phyloP scores from a whole-genome alignment of 768 basidiomycete genomes.

The Lentinula guzmanii region DNA sequence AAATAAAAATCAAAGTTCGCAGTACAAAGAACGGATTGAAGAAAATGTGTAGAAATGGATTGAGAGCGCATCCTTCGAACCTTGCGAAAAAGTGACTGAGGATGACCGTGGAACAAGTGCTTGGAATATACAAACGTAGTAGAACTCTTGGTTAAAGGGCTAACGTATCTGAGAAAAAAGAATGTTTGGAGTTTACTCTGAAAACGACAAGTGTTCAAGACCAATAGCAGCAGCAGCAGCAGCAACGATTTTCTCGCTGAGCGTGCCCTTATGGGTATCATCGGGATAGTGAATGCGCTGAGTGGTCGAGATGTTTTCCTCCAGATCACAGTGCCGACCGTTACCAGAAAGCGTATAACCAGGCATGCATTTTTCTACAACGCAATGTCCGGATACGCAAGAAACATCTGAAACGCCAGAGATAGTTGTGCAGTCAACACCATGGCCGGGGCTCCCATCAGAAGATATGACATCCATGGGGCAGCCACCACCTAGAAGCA shows the following conservation, averaged over 20 bases:
- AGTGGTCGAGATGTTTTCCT: neutral
- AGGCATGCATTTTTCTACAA: slow-evolving; percentile 24
- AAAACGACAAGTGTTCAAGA: neutral
- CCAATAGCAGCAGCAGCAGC: neutral
- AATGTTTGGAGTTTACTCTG: neutral
- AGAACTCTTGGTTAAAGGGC: neutral
- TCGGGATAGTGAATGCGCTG: neutral
- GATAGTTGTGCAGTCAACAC: slow-evolving; percentile 30
- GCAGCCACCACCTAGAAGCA: slow-evolving; percentile 29
- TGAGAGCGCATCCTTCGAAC: no score
- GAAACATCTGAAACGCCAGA: slow-evolving; percentile 30
- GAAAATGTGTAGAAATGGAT: no score
- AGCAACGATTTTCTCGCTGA: neutral
- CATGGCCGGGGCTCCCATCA: slow-evolving; percentile 11
- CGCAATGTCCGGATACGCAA: slow-evolving; percentile 25
- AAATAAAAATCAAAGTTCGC: no score
- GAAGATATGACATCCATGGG: slow-evolving; percentile 17
- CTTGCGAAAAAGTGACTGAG: neutral
- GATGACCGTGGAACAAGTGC: no score
- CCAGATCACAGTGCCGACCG: slow-evolving; percentile 7
- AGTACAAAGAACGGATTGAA: no score
- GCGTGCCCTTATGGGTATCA: neutral
- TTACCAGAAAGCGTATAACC: slow-evolving; percentile 16
- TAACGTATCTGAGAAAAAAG: neutral
- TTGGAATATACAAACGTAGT: no score